A percentile compares a stretch with the other conserved stretches of the same genome.
These are phyloP conservation scores for Kodamaea sp. DNA, from an alignment of 1,139 yeast species.

Conservation along the genomic window DNA sequence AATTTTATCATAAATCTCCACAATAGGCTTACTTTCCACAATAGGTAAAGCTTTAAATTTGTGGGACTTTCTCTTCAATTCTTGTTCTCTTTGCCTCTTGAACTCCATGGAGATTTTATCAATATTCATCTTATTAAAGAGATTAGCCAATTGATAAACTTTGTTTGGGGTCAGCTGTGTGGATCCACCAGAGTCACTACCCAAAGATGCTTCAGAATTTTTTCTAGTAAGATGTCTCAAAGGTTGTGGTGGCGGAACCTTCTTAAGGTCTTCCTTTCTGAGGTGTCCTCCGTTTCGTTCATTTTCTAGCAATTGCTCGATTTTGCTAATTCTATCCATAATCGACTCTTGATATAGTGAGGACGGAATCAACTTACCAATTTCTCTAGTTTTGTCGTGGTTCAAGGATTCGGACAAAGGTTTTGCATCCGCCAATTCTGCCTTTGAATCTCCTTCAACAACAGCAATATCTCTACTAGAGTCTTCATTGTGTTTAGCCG, in stretches of 20 bases:
- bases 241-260: constrained; percentile 18
- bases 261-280: constrained; percentile 13
- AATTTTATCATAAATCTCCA: constrained; percentile 86
- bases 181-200: constrained; percentile 4
- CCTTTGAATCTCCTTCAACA: constrained; percentile 1
- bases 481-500: constrained; percentile 1
- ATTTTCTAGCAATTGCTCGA: constrained; percentile 26
- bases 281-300: constrained; percentile 14
- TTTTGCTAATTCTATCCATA: constrained; percentile 27
- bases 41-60: constrained; percentile 76
- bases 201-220: constrained; percentile 12
- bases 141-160: constrained; percentile 66
- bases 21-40: constrained; percentile 80
- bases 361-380: constrained; percentile 26
- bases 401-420: constrained; percentile 9
- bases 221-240: constrained; percentile 16
- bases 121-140: constrained; percentile 75
- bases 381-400: constrained; percentile 18
- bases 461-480: not conserved
- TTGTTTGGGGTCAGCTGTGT: constrained; percentile 23
- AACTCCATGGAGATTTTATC: constrained; percentile 84
- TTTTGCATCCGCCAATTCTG: not conserved
- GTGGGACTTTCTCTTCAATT: constrained; percentile 59
- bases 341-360: constrained; percentile 25
- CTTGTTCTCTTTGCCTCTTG: constrained; percentile 82